These are phyloP conservation scores for Podospora anserina DNA, from an alignment of 495 filamentous ascomycete species.

Conservation along the genomic window DNA sequence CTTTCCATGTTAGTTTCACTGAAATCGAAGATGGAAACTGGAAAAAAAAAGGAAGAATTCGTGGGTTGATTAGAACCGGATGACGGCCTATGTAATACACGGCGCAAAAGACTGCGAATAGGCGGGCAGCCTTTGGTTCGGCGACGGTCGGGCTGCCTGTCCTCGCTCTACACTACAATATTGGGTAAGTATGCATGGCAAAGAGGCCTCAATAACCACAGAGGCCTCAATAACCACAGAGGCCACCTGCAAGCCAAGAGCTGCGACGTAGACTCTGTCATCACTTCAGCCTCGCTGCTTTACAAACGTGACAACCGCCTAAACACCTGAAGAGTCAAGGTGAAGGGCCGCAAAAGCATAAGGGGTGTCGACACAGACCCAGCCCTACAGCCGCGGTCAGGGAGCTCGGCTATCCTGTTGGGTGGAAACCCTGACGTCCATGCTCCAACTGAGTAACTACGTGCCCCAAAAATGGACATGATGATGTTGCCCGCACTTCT, in stretches of 20 bases:
- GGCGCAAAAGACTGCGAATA: neutral
- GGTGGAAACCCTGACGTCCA: neutral
- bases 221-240: neutral
- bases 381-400: neutral
- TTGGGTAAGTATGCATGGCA: slow-evolving; percentile 10
- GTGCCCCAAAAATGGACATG: neutral
- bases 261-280: neutral
- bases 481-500: neutral
- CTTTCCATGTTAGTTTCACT: slow-evolving; percentile 12
- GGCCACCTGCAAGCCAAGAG: slow-evolving; percentile 4
- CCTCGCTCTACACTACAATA: slow-evolving; percentile 22
- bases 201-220: neutral
- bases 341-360: neutral
- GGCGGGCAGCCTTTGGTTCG: neutral
- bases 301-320: neutral
- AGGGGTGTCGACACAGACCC: neutral
- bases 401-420: neutral
- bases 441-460: neutral
- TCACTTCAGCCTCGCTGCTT: neutral
- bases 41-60: slow-evolving; percentile 8
- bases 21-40: neutral
- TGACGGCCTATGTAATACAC: slow-evolving; percentile 18
- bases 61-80: slow-evolving; percentile 17
- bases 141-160: slow-evolving; percentile 16
- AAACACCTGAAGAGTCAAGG: neutral